A percentile compares a stretch with the other conserved stretches of the same genome.
These are phyloP conservation scores for Penicillium sp. DNA, from an alignment of 2,329 filamentous ascomycete species.

Conservation along the genomic window DNA sequence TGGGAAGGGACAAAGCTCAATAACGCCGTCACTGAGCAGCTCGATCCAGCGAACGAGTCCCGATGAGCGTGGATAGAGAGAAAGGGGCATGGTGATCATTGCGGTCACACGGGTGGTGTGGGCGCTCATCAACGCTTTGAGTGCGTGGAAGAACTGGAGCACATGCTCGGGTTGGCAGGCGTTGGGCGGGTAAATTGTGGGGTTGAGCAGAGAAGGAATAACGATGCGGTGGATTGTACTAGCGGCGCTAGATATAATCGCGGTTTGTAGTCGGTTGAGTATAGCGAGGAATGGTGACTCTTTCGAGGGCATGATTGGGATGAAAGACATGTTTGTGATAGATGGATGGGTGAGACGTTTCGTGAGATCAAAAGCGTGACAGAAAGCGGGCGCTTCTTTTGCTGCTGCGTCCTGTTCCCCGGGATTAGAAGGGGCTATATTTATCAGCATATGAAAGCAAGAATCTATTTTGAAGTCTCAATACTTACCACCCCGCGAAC, in stretches of 20 bases:
- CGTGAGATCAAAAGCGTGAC: slow-evolving; percentile 70
- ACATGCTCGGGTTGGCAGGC: slow-evolving; percentile 69
- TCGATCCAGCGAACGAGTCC: slow-evolving; percentile 86
- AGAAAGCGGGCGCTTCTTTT: slow-evolving; percentile 53
- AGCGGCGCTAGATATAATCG: slow-evolving; percentile 57
- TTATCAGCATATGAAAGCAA: slow-evolving; percentile 18
- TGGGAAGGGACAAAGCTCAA: slow-evolving; percentile 77
- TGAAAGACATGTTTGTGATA: slow-evolving; percentile 53
- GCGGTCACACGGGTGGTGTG: slow-evolving; percentile 66
- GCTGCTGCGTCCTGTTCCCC: slow-evolving; percentile 47
- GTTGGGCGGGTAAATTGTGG: slow-evolving; percentile 73
- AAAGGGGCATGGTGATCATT: slow-evolving; percentile 73
- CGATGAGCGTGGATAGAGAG: slow-evolving; percentile 72
- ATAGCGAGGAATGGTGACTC: slow-evolving; percentile 64
- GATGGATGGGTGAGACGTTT: slow-evolving; percentile 62
- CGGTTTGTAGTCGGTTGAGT: slow-evolving; percentile 57
- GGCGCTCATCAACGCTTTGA: slow-evolving; percentile 72
- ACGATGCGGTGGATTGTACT: slow-evolving; percentile 74
- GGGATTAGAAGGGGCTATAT: slow-evolving; percentile 28
- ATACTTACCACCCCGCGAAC: slow-evolving; percentile 59
- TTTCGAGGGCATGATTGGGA: slow-evolving; percentile 44
- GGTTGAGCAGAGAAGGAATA: slow-evolving; percentile 81
- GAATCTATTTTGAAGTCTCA: background rate
- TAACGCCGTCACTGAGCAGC: slow-evolving; percentile 75
- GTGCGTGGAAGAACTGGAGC: slow-evolving; percentile 75